Base-by-base conservation (phyloP, 768 basidiomycete species). In the Trametes cingulata region DNA sequence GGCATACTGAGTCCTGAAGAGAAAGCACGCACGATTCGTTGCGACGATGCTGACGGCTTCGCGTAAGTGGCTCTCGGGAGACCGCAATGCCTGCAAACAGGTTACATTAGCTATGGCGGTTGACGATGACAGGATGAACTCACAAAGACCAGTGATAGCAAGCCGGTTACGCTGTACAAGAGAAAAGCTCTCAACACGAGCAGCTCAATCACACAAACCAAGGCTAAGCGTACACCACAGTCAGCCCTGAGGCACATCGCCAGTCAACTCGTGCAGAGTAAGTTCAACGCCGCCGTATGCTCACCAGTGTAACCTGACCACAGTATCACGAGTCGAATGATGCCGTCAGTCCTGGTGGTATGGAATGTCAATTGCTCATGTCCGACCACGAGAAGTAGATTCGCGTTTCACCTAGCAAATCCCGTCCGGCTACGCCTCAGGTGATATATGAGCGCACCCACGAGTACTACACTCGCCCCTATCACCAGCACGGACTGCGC, bases 401-500 rank as follows among this genome's bases (percentile, higher is more conserved):
- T 10, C 4, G 35, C 19, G 20, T 4, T 39, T 9, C 13, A 49
- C 56, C 29, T 41, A 15, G 36, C 27, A n/a, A 49, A 57, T 2
- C 37, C 56, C 13, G 56, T 42, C 6, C 20, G 47, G 1, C 27
- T 41, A n/a, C 47, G 37, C 10, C 56, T n/a, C 9, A 61, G 37
- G 1, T 22, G 24, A 27, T 51, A n/a, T 6, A 52, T 56, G 13
- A 61, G 49, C 2, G 55, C 54, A 1, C 36, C 55, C 1, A 55
- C 50, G 14, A 61, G 49, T 12, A 56, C n/a, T 17, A 14, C 24
- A 25, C 50, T 57, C 1, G 60, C 60, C 0, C 33, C 7, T 33
- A 50, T 22, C 1, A 56, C 60, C 43, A 51, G 17, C 0, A 42
- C 54, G n/a, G 39, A 56, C 17, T 52, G 60, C 22, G 50, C 56